Conservation (phyloP, 2,329 filamentous ascomycete genomes). For the Fonsecaea nubica region DNA sequence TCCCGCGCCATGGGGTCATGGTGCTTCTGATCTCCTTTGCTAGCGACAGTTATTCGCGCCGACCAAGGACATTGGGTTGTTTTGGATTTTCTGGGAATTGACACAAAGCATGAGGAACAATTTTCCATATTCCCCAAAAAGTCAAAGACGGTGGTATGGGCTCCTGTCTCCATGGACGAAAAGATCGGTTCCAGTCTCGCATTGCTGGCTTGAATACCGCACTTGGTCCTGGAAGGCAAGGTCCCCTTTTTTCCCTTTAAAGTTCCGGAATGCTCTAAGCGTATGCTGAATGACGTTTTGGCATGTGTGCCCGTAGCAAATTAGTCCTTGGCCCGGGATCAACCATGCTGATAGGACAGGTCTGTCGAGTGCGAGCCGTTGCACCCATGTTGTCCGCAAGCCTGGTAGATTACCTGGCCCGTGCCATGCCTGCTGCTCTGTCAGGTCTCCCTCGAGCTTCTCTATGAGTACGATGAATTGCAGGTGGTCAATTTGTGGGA, state of each 20-base stretch:
- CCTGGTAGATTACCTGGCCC: slow-evolving; percentile 21
- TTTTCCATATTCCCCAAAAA: neutral
- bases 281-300: slow-evolving; percentile 31
- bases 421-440: slow-evolving; percentile 24
- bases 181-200: slow-evolving; percentile 8
- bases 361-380: slow-evolving; percentile 29
- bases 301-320: slow-evolving; percentile 12
- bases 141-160: neutral
- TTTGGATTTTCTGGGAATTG: slow-evolving; percentile 19
- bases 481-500: neutral
- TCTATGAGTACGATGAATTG: neutral
- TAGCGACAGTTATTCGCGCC: slow-evolving; percentile 16
- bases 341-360: slow-evolving; percentile 19
- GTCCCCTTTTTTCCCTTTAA: slow-evolving; percentile 10
- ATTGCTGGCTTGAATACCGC: neutral
- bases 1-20: slow-evolving; percentile 1
- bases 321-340: slow-evolving; percentile 11
- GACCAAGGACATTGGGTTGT: slow-evolving; percentile 1
- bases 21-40: neutral
- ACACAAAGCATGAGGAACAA: slow-evolving; percentile 17
- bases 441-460: neutral
- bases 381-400: slow-evolving; percentile 18
- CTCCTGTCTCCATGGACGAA: slow-evolving; percentile 8
- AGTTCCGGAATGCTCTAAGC: slow-evolving; percentile 28
- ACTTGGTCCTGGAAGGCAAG: neutral